Base-by-base conservation (phyloP, 306 rosid genomes). In the Trifolium fragiferum region DNA sequence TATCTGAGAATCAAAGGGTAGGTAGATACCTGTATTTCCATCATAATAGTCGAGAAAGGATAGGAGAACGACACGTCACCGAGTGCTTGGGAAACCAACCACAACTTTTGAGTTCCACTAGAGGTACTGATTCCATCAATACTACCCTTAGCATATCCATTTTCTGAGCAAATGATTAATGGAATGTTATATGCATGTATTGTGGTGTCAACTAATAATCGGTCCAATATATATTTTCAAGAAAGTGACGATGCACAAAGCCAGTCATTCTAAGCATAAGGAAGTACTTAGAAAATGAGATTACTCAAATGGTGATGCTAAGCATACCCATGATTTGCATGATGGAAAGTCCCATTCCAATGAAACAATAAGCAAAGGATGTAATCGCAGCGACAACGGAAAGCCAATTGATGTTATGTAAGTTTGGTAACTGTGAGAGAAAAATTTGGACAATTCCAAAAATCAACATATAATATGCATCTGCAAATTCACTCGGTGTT, bases 31-130 rank as follows among this genome's bases (percentile, higher is more conserved):
- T 93, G 97, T 75, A 93, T 89, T 83, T 93, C 93, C 49, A 93
- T 81, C 70, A 93, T 78, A 77, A 93, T 90, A 16, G 88, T 76
- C 8, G 98, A 75, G 84, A 84, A 93, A 12, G 98, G 98, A 74
- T 83, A 93, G 43, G 98, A 84, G 80, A 86, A 93, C 59, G 96
- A 92, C 74, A 93, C 87, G 72, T 90, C 97, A 54, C 98, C 98
- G 66, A 89, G 87, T 0, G 88, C 98, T 84, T 90, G 96, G 83
- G 90, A 85, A 74, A 78, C 76, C 55, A 90, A 63, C 89, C 90
- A 93, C 53, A 87, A 19, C 77, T 93, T 93, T 37, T 85, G 82
- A 49, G 84, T 43, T 32, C 73, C 63, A 74, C 23, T 90, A 18
- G 81, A 40, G 18, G 87, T 63, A 54, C 75, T 72, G 57, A 86